Evolutionary conservation across 2,329 filamentous ascomycete genomes (phyloP), one percentile per base, ranked within the genome.

Genomic region (Calonectria honghensis): DNA sequence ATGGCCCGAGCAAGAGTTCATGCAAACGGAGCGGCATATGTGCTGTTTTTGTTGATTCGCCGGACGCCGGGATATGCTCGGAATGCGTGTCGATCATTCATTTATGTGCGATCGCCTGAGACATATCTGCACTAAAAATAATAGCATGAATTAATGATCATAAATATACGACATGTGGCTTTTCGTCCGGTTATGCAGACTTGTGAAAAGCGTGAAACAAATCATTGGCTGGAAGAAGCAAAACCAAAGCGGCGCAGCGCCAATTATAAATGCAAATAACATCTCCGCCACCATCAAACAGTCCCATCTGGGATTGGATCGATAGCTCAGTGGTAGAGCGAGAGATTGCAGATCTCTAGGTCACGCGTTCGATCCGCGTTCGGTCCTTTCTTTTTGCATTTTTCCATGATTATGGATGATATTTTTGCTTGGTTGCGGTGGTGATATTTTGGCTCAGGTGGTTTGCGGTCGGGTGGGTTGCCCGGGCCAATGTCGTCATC

Each of bases 281-380:
- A 10, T 35, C 18, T 35, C 52, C 9, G 3, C 18, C 18, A 10
- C 18, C 32, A 59, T n/a, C 35, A 59, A 48, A 27, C 16, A 59
- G 18, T 37, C 29, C 65, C 32, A 41, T 4, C 16, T 20, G 6
- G 52, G 6, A 27, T 59, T 7, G 51, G 69, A 51, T 72, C 69
- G 63, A 72, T 72, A 67, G 68, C 68, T 70, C 68, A 70, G 68
- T 63, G 68, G 68, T 70, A 70, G 68, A 70, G 68, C 68, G 68
- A 64, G 61, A 59, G 50, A 72, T 61, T 67, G 61, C 63, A 66
- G 69, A 66, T 67, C 69, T 66, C 51, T 54, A 65, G 51, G 63
- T 50, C 61, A 64, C 69, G 69, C 67, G 69, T 59, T 72, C 50
- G 52, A 67, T 50, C 51, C 61, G 51, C 50, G 69, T 64, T 72